Base-by-base conservation (phyloP, 352 stramenopile species). In the Globisporangium emineosum region DNA sequence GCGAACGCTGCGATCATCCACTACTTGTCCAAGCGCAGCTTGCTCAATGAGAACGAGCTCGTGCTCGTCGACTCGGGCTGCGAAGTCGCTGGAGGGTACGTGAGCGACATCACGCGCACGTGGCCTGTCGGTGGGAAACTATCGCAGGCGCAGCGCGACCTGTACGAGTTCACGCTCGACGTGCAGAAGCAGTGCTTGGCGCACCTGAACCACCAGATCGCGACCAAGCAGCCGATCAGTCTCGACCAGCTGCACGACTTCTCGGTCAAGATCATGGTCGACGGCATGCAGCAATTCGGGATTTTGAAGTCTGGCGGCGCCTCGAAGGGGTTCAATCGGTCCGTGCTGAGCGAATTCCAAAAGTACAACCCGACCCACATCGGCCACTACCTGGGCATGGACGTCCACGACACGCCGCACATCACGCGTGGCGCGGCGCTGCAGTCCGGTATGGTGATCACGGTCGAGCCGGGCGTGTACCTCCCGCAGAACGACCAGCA, bases 281-380 rank as follows among this genome's bases (percentile, higher is more conserved):
- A 88, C 21, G 73, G 74, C 2, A 79, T 94, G 72, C 68, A 83
- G 53, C 69, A 78, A 13, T 72, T 90, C n/a, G 79, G 78, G 5
- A 84, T 94, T 43, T 57, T 94, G 21, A 81, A 74, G 50, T 13
- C 19, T 19, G 30, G 29, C 52, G 61, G 67, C 54, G 64, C 52
- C 17, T 19, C 49, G 2, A 51, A 27, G 1, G 37, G 70, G 15
- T 60, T 62, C 45, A 75, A 78, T 56, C 74, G 70, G 32, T 65
- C 73, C 15, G 68, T 76, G 7, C 66, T 86, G 50, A 68, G 64
- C 15, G 78, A 90, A 62, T 88, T 92, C 64, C 81, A 90, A 27
- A 84, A 81, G 66, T 94, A 94, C 67, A 94, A 94, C 61, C 86
- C 86, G 51, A 94, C 86, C n/a, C 83, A 94, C 53, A 86, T 94